Base-by-base conservation (phyloP, 371 early-diverging fungal genomes). In the Fennellomyces sp. region DNA sequence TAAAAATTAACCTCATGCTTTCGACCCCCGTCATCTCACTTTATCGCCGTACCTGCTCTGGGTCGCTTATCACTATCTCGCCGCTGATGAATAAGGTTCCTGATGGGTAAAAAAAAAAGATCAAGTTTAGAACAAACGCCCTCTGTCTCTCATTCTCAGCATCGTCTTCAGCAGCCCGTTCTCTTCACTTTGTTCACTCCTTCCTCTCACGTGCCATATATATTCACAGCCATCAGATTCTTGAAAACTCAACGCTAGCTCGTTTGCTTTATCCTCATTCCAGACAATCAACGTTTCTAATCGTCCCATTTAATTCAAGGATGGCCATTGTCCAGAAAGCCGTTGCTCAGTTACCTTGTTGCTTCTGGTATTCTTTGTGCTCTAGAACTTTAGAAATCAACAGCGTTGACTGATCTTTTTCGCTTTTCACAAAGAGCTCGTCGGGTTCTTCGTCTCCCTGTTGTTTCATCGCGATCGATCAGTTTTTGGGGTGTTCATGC, bases 241-340 rank as follows among this genome's bases (percentile, higher is more conserved):
- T 80, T 95, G 92, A 70, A 97, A 97, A 65, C 94, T 94, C 29
- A 97, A 78, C 5, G 97, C 96, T 21, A 94, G 73, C 65, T 96
- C 96, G 31, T 76, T 65, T 13, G 85, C 85, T 28, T 82, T 80
- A 7, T 85, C 87, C 55, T 95, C 95, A 13, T 92, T 89, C 96
- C 96, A 97, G n/a, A 93, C 89, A 73, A 96, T 93, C 62, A 95
- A 68, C 5, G 94, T 95, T 21, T 88, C 96, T 94, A 76, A 13
- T 30, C 41, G 26, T 48, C 58, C 21, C 25, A 29, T 27, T 50
- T 33, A 45, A 56, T 25, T 19, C 48, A 23, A 30, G 11, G 33
- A 65, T 65, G n/a, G 60, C 77, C 79, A 78, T 60, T 83, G 77
- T 17, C 69, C 60, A 38, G 63, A n/a, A 21, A 35, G 8, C 28